phyloP scores from a whole-genome alignment of 306 rosid species.

The Rosa multiflora region DNA sequence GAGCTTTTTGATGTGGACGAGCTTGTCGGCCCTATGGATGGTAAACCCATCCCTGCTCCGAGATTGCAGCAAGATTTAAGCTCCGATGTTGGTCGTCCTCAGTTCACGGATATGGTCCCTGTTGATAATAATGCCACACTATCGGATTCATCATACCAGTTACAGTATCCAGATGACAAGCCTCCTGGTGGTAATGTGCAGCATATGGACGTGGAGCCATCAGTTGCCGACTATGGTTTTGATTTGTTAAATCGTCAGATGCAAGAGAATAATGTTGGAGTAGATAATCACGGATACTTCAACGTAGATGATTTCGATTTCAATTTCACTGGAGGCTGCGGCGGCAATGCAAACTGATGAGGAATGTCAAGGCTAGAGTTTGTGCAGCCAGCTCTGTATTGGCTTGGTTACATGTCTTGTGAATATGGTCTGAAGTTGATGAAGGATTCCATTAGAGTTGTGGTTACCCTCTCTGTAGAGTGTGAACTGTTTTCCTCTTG shows the following conservation, averaged over 20 bases:
- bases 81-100: conserved; percentile 21
- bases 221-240: conserved; percentile 44
- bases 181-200: conserved; percentile 64
- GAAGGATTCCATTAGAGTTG: not conserved
- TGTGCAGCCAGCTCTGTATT: not conserved
- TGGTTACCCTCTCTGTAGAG: not conserved
- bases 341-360: not conserved
- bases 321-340: conserved; percentile 10
- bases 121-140: conserved; percentile 27
- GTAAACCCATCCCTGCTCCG: conserved; percentile 24
- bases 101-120: conserved; percentile 13
- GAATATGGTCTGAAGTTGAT: not conserved
- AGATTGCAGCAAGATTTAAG: conserved; percentile 31
- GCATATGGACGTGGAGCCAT: conserved; percentile 51
- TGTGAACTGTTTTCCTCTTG: not conserved
- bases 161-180: conserved; percentile 70
- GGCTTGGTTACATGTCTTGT: not conserved
- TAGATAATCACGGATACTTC: conserved; percentile 38
- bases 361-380: not conserved
- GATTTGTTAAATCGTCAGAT: conserved; percentile 58
- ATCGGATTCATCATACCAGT: conserved; percentile 41
- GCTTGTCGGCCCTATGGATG: conserved; percentile 44
- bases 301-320: conserved; percentile 24
- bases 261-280: conserved; percentile 30
- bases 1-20: conserved; percentile 72